A percentile compares a stretch with the other conserved stretches of the same genome.
Evolutionary conservation across 169 alveolate genomes (phyloP).

Genomic region (Plasmodium reichenowi): DNA sequence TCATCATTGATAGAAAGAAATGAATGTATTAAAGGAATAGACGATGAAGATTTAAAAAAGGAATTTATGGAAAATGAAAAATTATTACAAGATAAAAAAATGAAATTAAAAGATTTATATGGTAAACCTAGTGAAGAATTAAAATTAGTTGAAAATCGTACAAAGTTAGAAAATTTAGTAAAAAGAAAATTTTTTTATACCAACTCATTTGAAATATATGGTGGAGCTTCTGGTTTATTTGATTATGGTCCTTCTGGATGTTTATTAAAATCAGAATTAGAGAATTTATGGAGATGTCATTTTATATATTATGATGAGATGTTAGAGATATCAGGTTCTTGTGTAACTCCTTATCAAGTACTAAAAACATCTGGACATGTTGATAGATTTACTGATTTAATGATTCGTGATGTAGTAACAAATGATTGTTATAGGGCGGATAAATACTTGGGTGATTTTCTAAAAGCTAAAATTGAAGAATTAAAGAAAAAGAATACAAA

Average conservation of each 20-base stretch:
- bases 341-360: constrained; percentile 95
- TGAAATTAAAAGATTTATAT: constrained; percentile 35
- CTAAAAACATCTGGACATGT: constrained; percentile 98
- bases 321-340: constrained; percentile 94
- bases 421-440: constrained; percentile 93
- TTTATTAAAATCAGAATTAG: constrained; percentile 95
- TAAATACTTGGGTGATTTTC: constrained; percentile 82
- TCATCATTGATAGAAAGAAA: constrained; percentile 45
- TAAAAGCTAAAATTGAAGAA: constrained; percentile 33
- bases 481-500: neutral
- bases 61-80: constrained; percentile 20
- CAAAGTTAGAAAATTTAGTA: constrained; percentile 91
- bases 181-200: constrained; percentile 93
- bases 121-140: constrained; percentile 24
- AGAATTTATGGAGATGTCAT: constrained; percentile 96
- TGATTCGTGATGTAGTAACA: constrained; percentile 94
- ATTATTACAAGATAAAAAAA: constrained; percentile 58
- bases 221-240: constrained; percentile 97
- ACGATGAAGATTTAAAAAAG: constrained; percentile 24
- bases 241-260: constrained; percentile 99
- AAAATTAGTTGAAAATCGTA: constrained; percentile 72
- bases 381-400: constrained; percentile 97
- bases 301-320: constrained; percentile 96
- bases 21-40: constrained; percentile 17
- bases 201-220: constrained; percentile 96